Conservation (phyloP, 2,329 filamentous ascomycete species). For the Septoria petroselini region DNA sequence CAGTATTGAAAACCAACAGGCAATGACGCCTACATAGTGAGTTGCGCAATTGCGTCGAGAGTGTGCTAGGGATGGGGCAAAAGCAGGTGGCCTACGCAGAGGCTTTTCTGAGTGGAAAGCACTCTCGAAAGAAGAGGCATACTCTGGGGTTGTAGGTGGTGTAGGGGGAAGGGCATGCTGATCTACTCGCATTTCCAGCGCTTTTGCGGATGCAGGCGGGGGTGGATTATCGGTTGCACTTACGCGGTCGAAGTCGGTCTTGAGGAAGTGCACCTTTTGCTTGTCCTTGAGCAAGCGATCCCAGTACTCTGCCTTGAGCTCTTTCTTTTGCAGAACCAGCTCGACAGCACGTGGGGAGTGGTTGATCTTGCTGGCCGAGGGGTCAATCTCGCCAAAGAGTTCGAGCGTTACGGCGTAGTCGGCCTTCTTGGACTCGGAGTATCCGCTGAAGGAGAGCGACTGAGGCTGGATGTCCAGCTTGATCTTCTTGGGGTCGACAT, state of each 20-base stretch:
- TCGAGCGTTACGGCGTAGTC: slow-evolving; percentile 83
- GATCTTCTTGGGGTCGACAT: slow-evolving; percentile 71
- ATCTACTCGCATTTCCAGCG: slow-evolving; percentile 8
- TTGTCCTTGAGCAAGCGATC: slow-evolving; percentile 86
- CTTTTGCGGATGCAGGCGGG: slow-evolving; percentile 5
- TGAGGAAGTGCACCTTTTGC: slow-evolving; percentile 90
- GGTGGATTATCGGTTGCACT: slow-evolving; percentile 27
- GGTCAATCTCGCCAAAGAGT: slow-evolving; percentile 88
- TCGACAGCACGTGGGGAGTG: slow-evolving; percentile 86
- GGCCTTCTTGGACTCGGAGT: slow-evolving; percentile 78
- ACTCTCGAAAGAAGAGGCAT: neutral
- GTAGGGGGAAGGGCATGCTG: slow-evolving; percentile 9
- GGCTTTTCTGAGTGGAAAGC: neutral
- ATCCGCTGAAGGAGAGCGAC: slow-evolving; percentile 75
- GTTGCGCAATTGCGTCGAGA: slow-evolving; percentile 3
- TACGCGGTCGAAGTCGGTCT: slow-evolving; percentile 98
- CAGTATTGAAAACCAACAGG: slow-evolving; percentile 19
- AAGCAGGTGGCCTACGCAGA: slow-evolving; percentile 10
- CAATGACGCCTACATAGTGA: slow-evolving; percentile 15
- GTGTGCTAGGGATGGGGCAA: slow-evolving; percentile 7
- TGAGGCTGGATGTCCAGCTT: slow-evolving; percentile 80
- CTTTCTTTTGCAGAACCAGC: slow-evolving; percentile 94
- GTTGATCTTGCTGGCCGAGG: slow-evolving; percentile 76
- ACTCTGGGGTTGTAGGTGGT: slow-evolving; percentile 7
- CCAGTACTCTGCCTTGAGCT: slow-evolving; percentile 92